Evolutionary conservation across 768 basidiomycete genomes (phyloP), one percentile per base, ranked within the genome.

Genomic region (Kwoniella sp.): DNA sequence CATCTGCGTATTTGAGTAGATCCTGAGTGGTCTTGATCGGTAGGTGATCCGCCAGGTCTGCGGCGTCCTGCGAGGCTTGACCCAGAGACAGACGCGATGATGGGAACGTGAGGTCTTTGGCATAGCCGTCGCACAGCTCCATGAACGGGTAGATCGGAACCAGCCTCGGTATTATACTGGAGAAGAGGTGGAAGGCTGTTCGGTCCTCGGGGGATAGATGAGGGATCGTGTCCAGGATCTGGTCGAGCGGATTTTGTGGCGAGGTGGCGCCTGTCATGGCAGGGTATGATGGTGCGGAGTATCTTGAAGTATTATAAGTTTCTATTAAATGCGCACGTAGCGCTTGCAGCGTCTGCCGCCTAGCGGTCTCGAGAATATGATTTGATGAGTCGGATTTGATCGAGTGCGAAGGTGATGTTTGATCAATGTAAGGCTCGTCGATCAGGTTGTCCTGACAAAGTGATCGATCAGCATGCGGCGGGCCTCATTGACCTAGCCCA

Each of bases 1-100:
- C 57, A 48, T 74, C 70, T 4, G 75, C 73, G 53, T 77, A 77
- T 14, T 56, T 36, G 32, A 73, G 28, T 22, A 77, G 59, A 55
- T 76, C 75, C 2, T 48, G 53, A 20, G 60, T 52, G 0, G 71
- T 71, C 42, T 63, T 46, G 48, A 77, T 75, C 14, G 71, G 71
- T 17, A 70, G 45, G 26, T 61, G 51, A 15, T 44, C 36, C 10
- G 34, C 25, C 15, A 49, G 15, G 12, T 54, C 40, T 14, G 20
- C 9, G 25, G 12, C 3, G 8, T 41, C 12, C 6, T 47, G 23
- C 22, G 38, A 17, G 6, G 39, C 37, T 20, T 41, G 28, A 19
- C 23, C 9, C 10, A 40, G 9, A 31, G 27, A 22, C 28, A 28
- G 5, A 20, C n/a, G 31, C 17, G 31, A 28, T 5, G 63, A 48